phyloP scores from a whole-genome alignment of 2,329 filamentous ascomycete genomes.

The Fusarium setosum region DNA sequence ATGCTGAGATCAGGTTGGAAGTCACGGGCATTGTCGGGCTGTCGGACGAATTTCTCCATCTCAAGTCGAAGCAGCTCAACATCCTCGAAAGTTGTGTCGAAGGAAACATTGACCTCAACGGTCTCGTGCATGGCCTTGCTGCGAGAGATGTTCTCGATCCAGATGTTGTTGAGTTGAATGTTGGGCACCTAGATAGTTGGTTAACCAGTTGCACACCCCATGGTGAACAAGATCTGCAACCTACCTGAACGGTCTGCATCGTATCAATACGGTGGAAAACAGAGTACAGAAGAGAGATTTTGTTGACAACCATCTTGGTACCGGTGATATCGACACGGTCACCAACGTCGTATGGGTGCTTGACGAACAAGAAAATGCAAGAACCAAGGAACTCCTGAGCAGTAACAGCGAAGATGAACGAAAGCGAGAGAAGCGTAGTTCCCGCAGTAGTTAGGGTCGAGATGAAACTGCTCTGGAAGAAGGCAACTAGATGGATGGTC shows the following conservation, averaged over 20 bases:
- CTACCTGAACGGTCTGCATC: slow-evolving; percentile 76
- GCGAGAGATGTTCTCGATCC: slow-evolving; percentile 93
- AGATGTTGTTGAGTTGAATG: slow-evolving; percentile 89
- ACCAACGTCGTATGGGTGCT: slow-evolving; percentile 96
- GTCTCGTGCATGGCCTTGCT: slow-evolving; percentile 92
- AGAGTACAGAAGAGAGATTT: slow-evolving; percentile 93
- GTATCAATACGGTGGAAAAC: slow-evolving; percentile 88
- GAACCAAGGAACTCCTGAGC: slow-evolving; percentile 96
- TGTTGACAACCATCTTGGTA: slow-evolving; percentile 84
- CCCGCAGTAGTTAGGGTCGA: slow-evolving; percentile 90
- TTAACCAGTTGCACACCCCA: not conserved
- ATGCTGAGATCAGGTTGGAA: slow-evolving; percentile 88
- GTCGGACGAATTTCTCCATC: slow-evolving; percentile 85
- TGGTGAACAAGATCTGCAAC: not conserved
- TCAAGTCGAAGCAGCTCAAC: slow-evolving; percentile 86
- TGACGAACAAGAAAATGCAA: slow-evolving; percentile 98
- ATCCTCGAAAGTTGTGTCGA: slow-evolving; percentile 89
- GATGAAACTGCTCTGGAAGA: slow-evolving; percentile 87
- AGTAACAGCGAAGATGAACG: slow-evolving; percentile 93
- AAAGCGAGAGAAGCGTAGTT: slow-evolving; percentile 92
- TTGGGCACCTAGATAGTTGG: slow-evolving; percentile 77
- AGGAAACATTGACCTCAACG: slow-evolving; percentile 83
- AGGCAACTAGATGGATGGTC: slow-evolving; percentile 68
- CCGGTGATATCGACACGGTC: slow-evolving; percentile 87
- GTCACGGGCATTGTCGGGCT: slow-evolving; percentile 88